These are phyloP conservation scores for Akanthomyces muscarius DNA, from an alignment of 2,329 filamentous ascomycete genomes.

Conservation along the genomic window DNA sequence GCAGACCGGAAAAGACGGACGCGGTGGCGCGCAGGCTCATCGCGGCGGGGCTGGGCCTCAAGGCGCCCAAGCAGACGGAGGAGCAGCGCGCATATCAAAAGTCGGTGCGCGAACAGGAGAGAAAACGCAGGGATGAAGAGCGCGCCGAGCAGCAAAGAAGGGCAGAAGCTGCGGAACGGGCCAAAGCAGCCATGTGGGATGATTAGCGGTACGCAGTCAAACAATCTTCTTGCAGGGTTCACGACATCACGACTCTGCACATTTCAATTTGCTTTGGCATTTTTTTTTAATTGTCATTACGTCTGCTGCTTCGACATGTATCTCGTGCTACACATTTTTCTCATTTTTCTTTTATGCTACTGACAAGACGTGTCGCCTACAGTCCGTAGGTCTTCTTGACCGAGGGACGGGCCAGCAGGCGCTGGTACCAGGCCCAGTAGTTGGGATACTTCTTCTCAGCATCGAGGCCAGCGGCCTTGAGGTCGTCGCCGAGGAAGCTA, in stretches of 20 bases:
- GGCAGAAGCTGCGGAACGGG: slow-evolving; percentile 64
- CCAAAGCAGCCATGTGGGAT: slow-evolving; percentile 86
- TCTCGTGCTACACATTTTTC: not conserved
- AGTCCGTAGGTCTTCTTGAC: slow-evolving; percentile 26
- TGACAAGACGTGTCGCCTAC: slow-evolving; percentile 7
- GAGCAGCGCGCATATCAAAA: slow-evolving; percentile 85
- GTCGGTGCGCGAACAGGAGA: slow-evolving; percentile 79
- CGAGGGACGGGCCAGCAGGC: slow-evolving; percentile 29
- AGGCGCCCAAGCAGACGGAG: slow-evolving; percentile 75
- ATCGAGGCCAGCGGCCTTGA: slow-evolving; percentile 22
- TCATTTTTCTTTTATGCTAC: not conserved
- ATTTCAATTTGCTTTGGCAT: not conserved
- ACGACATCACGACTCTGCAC: not conserved
- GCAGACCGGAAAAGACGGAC: slow-evolving; percentile 84
- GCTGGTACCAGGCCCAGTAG: slow-evolving; percentile 32
- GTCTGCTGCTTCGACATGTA: not conserved
- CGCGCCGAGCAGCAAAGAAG: slow-evolving; percentile 58
- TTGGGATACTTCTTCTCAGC: slow-evolving; percentile 33
- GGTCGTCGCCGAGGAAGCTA: slow-evolving; percentile 20
- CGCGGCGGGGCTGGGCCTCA: slow-evolving; percentile 78
- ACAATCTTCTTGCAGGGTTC: not conserved
- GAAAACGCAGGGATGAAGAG: slow-evolving; percentile 69
- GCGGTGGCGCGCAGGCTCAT: slow-evolving; percentile 88
- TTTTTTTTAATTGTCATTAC: not conserved
- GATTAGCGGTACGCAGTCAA: slow-evolving; percentile 42